These are phyloP conservation scores for Trametes elegans DNA, from an alignment of 768 basidiomycete species.

Conservation along the genomic window DNA sequence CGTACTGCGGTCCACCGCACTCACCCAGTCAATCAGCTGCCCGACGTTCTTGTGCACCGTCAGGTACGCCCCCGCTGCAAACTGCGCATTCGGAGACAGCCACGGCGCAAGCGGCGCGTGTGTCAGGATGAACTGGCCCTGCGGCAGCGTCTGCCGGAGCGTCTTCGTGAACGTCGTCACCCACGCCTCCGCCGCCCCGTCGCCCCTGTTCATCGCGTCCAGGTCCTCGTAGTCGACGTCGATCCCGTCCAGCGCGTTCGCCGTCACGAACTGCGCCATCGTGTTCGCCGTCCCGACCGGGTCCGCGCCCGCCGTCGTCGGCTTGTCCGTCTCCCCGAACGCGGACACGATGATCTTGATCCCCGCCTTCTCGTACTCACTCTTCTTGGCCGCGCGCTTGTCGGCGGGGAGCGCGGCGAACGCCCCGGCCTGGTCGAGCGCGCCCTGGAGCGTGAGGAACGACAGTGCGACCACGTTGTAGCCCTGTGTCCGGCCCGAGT, in stretches of 20 bases:
- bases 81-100: slow-evolving; percentile 16
- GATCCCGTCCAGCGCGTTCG: slow-evolving; percentile 26
- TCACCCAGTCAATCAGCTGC: slow-evolving; percentile 53
- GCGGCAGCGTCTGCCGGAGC: slow-evolving; percentile 23
- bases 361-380: slow-evolving; percentile 23
- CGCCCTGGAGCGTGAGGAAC: slow-evolving; percentile 14
- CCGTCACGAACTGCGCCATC: slow-evolving; percentile 35
- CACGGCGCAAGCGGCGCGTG: slow-evolving; percentile 30
- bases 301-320: slow-evolving; percentile 30
- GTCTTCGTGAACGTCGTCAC: slow-evolving; percentile 24
- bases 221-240: slow-evolving; percentile 28
- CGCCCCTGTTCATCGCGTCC: slow-evolving; percentile 18
- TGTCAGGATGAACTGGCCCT: slow-evolving; percentile 32
- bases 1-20: neutral
- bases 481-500: neutral
- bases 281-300: slow-evolving; percentile 31
- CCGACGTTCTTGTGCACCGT: slow-evolving; percentile 52
- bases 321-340: slow-evolving; percentile 30
- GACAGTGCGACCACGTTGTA: slow-evolving; percentile 16
- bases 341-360: slow-evolving; percentile 25
- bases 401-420: slow-evolving; percentile 8
- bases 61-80: slow-evolving; percentile 50
- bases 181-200: slow-evolving; percentile 24
- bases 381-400: slow-evolving; percentile 19
- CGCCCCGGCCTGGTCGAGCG: slow-evolving; percentile 13